A percentile compares a stretch with the other conserved stretches of the same genome.
phyloP scores from a whole-genome alignment of 768 basidiomycete genomes.

The Leccinum pellstonianum region DNA sequence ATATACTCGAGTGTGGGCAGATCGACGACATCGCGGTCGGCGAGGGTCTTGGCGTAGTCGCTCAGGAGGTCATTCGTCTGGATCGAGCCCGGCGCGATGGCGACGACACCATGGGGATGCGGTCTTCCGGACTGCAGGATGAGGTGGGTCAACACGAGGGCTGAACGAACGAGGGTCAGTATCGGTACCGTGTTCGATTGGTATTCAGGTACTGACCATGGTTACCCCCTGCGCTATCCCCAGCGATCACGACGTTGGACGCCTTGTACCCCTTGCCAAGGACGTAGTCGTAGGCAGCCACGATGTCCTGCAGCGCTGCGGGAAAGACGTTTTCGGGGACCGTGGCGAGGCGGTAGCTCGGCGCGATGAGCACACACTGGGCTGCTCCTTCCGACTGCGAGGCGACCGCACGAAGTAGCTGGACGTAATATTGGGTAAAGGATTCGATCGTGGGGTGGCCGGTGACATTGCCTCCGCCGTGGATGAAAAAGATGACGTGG shows the following conservation, averaged over 20 bases:
- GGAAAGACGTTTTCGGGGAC: conserved; percentile 25
- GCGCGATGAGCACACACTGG: conserved; percentile 19
- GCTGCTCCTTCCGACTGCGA: not conserved
- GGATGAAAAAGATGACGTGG: too few species aligned
- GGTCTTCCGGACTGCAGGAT: conserved; percentile 51
- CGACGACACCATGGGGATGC: conserved; percentile 53
- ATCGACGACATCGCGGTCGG: conserved; percentile 2
- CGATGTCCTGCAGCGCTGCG: conserved; percentile 22
- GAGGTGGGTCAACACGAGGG: conserved; percentile 27
- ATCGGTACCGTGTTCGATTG: not conserved
- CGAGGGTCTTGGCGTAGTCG: conserved; percentile 3
- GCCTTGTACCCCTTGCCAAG: conserved; percentile 21
- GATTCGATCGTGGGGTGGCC: conserved; percentile 17
- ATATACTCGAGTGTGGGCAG: rapidly evolving
- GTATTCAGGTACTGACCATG: conserved; percentile 15
- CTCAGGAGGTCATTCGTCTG: conserved; percentile 4
- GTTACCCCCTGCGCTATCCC: conserved; percentile 30
- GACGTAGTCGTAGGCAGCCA: conserved; percentile 29
- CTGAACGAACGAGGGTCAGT: not conserved
- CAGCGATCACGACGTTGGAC: conserved; percentile 20
- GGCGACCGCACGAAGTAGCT: conserved; percentile 13
- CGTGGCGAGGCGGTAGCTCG: conserved; percentile 27
- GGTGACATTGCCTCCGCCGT: conserved; percentile 11
- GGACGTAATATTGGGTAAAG: conserved; percentile 6
- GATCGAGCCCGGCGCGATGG: conserved; percentile 46